Conservation (phyloP, 1,284 basidiomycete genomes). For the Cyathus olla region DNA sequence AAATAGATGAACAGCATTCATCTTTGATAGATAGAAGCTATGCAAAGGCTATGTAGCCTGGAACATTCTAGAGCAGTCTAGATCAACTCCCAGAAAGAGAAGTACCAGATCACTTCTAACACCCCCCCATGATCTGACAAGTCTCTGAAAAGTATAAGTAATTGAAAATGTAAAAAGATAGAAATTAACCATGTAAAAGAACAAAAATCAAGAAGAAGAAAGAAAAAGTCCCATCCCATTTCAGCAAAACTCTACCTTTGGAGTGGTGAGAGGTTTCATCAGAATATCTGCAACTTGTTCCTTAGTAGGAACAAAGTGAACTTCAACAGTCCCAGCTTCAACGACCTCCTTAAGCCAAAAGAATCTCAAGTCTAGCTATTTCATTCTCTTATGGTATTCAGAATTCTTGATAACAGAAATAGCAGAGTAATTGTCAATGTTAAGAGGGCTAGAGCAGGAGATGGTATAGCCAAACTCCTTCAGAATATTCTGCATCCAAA, state of each 20-base stretch:
- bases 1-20: no score
- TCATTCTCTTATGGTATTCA: constrained; percentile 25
- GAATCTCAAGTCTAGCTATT: constrained; percentile 28
- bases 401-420: constrained; percentile 25
- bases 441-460: background rate
- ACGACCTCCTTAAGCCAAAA: constrained; percentile 8
- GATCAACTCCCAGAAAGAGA: no score
- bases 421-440: constrained; percentile 17
- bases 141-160: no score
- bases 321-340: background rate
- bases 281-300: background rate
- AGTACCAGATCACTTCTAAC: no score
- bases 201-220: no score
- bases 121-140: no score
- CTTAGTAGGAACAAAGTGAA: background rate
- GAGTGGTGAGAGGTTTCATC: background rate
- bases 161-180: no score
- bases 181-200: no score
- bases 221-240: background rate
- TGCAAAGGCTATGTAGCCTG: no score
- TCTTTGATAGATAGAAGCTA: no score
- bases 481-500: constrained; percentile 11
- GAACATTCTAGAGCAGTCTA: no score
- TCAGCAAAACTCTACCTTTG: background rate
- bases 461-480: constrained; percentile 7